These are phyloP conservation scores for Suillus variegatus DNA, from an alignment of 768 basidiomycete species.

Conservation along the genomic window DNA sequence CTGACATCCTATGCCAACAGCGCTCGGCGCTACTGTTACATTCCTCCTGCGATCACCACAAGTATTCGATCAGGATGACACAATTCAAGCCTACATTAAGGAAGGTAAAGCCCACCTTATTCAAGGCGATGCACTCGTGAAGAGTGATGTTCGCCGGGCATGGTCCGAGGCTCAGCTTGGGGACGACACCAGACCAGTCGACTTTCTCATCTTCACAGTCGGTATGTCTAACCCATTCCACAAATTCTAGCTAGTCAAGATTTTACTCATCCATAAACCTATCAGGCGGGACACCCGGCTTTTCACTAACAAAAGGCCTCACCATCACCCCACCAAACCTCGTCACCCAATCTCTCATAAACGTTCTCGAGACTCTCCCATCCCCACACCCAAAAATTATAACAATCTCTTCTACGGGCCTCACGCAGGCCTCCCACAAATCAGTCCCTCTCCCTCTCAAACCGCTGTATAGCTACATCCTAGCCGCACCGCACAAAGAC, in stretches of 20 bases:
- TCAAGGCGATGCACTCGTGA: slow-evolving; percentile 60
- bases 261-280: slow-evolving; percentile 6
- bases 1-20: slow-evolving; percentile 34
- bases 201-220: slow-evolving; percentile 61
- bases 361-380: slow-evolving; percentile 57
- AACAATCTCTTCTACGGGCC: slow-evolving; percentile 52
- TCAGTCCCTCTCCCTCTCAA: slow-evolving; percentile 50
- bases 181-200: slow-evolving; percentile 38
- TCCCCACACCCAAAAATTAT: slow-evolving; percentile 49
- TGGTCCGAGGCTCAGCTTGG: slow-evolving; percentile 48
- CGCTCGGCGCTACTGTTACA: slow-evolving; percentile 58
- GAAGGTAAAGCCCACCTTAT: slow-evolving; percentile 54
- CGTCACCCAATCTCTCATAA: slow-evolving; percentile 57
- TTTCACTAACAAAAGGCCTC: slow-evolving; percentile 49
- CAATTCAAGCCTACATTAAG: slow-evolving; percentile 52
- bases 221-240: slow-evolving; percentile 39
- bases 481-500: slow-evolving; percentile 54
- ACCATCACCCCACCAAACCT: slow-evolving; percentile 54
- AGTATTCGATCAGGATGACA: slow-evolving; percentile 54
- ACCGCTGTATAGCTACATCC: slow-evolving; percentile 47
- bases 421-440: slow-evolving; percentile 46
- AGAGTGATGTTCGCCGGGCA: slow-evolving; percentile 50
- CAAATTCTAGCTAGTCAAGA: background rate
- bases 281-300: slow-evolving; percentile 48
- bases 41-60: slow-evolving; percentile 57